Evolutionary conservation across 129 eudicot species (phyloP), one percentile per base, ranked within the genome.

Genomic region (Deinandra increscens): DNA sequence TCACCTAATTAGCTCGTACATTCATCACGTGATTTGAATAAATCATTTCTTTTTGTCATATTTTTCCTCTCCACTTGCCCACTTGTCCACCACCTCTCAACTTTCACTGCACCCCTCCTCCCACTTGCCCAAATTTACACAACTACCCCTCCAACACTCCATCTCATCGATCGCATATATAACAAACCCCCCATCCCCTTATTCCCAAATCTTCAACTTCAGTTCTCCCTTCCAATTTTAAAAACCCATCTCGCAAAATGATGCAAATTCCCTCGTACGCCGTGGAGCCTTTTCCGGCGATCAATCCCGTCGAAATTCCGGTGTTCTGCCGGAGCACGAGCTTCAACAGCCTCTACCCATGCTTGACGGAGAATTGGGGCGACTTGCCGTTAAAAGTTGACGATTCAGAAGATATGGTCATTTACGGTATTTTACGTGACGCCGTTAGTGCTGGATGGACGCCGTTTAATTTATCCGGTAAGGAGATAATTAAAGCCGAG

Each of bases 371-470:
- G 3, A 80, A 79, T 3, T 89, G 96, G 96, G 96, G 96, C 45
- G 96, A 84, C 23, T 84, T 89, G 77, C 96, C 96, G 15, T 74
- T 89, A 31, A 86, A 84, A 48, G 92, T 84, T 0, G 96, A 89
- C 20, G 96, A 89, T 67, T 81, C 92, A 1, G 96, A 89, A 42
- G 96, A 89, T 51, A 89, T 89, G 96, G 86, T 89, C 1, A 84
- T 89, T 44, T 89, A 85, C 39, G 85, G 87, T 29, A 77, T 89
- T 20, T 43, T 89, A 22, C 87, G 81, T 48, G 96, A 89, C 70
- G 96, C 96, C 61, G 87, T 86, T 77, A 85, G 64, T 10, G 86
- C 70, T 44, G 96, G 96, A 20, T 89, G 96, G 96, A 83, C 92
- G 71, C 96, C 96, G 80, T 86, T 79, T 78, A 66, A 64, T 73